Conservation (phyloP, 495 filamentous ascomycete species). For the Podospora conica region DNA sequence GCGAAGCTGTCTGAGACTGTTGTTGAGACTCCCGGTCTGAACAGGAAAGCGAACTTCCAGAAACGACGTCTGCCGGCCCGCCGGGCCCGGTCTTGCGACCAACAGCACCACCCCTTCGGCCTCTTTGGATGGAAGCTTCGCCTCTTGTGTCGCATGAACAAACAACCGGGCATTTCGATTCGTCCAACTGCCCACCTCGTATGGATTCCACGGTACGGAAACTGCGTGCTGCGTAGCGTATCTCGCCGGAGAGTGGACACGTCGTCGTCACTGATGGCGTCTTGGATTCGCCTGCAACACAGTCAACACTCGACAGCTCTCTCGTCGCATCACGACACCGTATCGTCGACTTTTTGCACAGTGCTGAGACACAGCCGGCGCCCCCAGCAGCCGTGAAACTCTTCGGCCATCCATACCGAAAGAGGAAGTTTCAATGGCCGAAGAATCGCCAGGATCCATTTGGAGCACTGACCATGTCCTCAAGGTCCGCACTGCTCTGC, state of each 20-base stretch:
- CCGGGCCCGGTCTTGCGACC: background rate
- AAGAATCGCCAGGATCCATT: background rate
- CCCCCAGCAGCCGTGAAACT: background rate
- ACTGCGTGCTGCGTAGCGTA: background rate
- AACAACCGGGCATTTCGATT: background rate
- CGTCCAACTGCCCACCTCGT: background rate
- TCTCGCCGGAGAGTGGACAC: background rate
- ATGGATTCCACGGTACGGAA: background rate
- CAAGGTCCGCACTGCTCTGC: background rate
- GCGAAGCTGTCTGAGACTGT: background rate
- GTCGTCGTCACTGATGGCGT: background rate
- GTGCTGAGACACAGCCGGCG: background rate
- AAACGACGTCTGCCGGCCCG: background rate
- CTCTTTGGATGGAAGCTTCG: background rate
- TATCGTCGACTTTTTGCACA: background rate
- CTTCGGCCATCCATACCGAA: slow-evolving; percentile 14
- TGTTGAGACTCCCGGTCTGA: background rate
- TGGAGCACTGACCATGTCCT: slow-evolving; percentile 1
- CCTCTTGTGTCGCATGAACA: background rate
- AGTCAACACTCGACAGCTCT: background rate
- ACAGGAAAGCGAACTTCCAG: background rate
- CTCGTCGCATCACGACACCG: background rate
- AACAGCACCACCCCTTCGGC: background rate
- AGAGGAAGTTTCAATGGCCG: slow-evolving; percentile 14
- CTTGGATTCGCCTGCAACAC: no score